Percentiles rank a stretch among this genome's conserved stretches.
Conservation (phyloP, 2,329 filamentous ascomycete species). For the Aspergillus sclerotialis region DNA sequence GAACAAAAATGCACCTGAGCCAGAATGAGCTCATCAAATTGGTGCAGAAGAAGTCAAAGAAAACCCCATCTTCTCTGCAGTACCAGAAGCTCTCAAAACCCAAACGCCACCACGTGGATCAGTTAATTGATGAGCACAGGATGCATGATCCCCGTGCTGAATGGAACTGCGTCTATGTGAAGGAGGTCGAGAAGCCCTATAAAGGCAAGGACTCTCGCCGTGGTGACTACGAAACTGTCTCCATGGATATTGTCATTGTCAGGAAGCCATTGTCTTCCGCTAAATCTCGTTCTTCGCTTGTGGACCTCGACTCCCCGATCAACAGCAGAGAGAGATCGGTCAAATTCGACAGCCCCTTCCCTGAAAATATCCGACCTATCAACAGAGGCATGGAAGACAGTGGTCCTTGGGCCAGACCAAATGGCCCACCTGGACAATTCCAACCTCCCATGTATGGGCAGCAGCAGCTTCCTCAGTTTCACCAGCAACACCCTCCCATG, state of each 20-base stretch:
- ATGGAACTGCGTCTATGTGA: slow-evolving; percentile 33
- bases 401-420: slow-evolving; percentile 1
- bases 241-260: slow-evolving; percentile 29
- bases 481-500: slow-evolving; percentile 5
- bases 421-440: neutral
- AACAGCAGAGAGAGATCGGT: slow-evolving; percentile 6
- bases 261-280: slow-evolving; percentile 17
- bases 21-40: slow-evolving; percentile 24
- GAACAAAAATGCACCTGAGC: slow-evolving; percentile 21
- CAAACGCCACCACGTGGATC: slow-evolving; percentile 28
- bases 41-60: slow-evolving; percentile 23
- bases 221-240: slow-evolving; percentile 23
- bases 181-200: slow-evolving; percentile 20
- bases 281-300: slow-evolving; percentile 9
- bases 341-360: slow-evolving; percentile 2
- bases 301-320: slow-evolving; percentile 9
- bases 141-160: slow-evolving; percentile 22
- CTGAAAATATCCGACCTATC: slow-evolving; percentile 3
- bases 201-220: slow-evolving; percentile 20
- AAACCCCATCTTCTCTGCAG: slow-evolving; percentile 18
- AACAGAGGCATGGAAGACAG: slow-evolving; percentile 1
- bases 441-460: slow-evolving; percentile 2
- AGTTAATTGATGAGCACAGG: slow-evolving; percentile 27
- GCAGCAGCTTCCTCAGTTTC: slow-evolving; percentile 8
- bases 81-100: slow-evolving; percentile 21